Base-by-base conservation (phyloP, 495 filamentous ascomycete genomes). In the Sporormia fimetaria region DNA sequence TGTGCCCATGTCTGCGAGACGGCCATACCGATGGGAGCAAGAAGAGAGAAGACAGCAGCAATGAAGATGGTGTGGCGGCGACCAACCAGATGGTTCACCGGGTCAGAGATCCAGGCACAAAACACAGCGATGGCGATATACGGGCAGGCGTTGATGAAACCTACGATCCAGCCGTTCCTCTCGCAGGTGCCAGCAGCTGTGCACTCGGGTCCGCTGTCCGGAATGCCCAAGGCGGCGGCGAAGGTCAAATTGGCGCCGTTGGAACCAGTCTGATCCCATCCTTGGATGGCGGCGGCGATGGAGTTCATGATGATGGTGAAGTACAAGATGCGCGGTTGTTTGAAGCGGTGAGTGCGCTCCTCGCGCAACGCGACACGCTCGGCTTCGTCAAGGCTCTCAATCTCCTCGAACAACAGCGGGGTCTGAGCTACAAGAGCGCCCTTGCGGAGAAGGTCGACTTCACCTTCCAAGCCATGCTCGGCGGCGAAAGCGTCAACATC, bases 161-260 rank as follows among this genome's bases (percentile, higher is more conserved):
- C 69, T 15, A 70, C 52, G 29, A 71, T 46, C 49, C 48, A 52
- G 25, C 18, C 18, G 23, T 56, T 49, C 18, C 32, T 44, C 10
- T 18, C 6, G 27, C 52, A 51, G 15, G 37, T 51, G 17, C 47
- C 52, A 9, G 42, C 47, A 11, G 33, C 37, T 11, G 35, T 24
- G 24, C 52, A 51, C 8, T 15, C 37, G 9, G 40, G 16, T 2
- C 73, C 76, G 4, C 30, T 32, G 10, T 63, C 55, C 1, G 68
- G 66, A 26, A 81, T 76, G 14, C 70, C 71, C 44, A 82, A 75
- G 21, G 69, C 68, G 18, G 54, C 42, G 0, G 73, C 73, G 55
- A 79, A 81, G 14, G 67, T 67, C 27, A 83, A 54, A 39, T 81
- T 81, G 21, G 78, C 78, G 31, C 77, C 78, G 44, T 83, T 82